Percentiles rank a stretch among this genome's conserved stretches.
Conservation (phyloP, 305 asterid genomes). For the Fraxinus baroniana region DNA sequence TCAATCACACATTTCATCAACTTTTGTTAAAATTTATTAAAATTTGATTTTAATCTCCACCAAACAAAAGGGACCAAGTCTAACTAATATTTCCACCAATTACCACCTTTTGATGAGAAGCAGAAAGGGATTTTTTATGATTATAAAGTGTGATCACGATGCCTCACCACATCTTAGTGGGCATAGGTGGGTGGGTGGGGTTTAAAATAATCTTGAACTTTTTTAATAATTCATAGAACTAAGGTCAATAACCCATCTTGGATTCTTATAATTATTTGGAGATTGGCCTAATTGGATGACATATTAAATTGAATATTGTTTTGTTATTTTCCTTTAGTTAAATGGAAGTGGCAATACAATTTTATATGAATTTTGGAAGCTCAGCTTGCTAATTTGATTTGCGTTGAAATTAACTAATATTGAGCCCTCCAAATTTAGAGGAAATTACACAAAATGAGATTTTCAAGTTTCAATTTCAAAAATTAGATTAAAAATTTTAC, state of each 20-base stretch:
- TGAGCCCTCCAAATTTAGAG: background rate
- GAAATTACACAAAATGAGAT: too few species aligned
- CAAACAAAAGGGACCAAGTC: background rate
- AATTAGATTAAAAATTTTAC: too few species aligned
- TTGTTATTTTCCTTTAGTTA: background rate
- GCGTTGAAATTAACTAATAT: background rate
- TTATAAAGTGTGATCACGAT: background rate
- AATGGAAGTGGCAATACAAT: slow-evolving; percentile 11
- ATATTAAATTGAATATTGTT: slow-evolving; percentile 9
- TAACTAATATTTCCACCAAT: slow-evolving; percentile 30
- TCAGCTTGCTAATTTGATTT: background rate
- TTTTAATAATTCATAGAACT: slow-evolving; percentile 7
- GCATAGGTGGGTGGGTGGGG: background rate
- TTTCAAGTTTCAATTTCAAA: too few species aligned
- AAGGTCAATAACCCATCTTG: background rate
- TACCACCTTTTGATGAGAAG: slow-evolving; percentile 14
- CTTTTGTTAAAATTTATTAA: too few species aligned
- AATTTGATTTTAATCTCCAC: too few species aligned
- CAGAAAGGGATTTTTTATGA: background rate
- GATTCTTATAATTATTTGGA: background rate
- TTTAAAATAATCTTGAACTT: background rate
- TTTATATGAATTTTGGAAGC: background rate
- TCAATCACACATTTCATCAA: too few species aligned
- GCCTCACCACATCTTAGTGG: background rate
- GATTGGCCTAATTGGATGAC: slow-evolving; percentile 26